Evolutionary conservation across 441 rosid species (phyloP), one percentile per base, ranked within the genome.

Genomic region (Erysimum cheiri): DNA sequence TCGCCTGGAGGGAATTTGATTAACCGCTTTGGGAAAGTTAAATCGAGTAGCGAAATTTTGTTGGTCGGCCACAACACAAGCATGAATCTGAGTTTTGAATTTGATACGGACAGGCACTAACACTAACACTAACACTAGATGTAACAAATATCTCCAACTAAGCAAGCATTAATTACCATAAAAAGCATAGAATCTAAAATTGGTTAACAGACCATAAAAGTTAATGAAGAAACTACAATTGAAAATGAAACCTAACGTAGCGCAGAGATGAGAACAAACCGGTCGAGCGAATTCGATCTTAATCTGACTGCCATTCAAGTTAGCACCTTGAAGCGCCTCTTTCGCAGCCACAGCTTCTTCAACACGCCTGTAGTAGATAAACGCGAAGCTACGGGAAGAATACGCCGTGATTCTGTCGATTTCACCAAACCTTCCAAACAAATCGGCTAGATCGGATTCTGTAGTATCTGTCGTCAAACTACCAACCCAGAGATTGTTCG

Each of bases 201-300:
- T 26, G 28, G 28, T 41, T 13, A 67, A 64, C 55, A 66, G n/a
- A 58, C 8, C 15, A 60, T 12, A 15, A 22, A 54, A 43, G 26
- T 17, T 11, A 31, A 47, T 31, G 32, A 33, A 35, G 29, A 59
- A 57, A 33, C 0, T 0, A 41, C 13, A 54, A 44, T 3, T 0
- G 28, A 66, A 54, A 44, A 2, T 0, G 28, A 62, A 46, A 37
- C 33, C 67, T 26, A 61, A 56, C 24, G 19, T 48, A 77, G 40
- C 72, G 55, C 36, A 77, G 82, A 69, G 82, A 77, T 61, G 64
- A 75, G 84, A 68, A 85, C 96, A 67, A 92, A 92, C 98, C 98
- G 96, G 97, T 79, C 97, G 80, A 13, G 96, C 96, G 81, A 80
- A 92, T 87, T 90, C 93, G 86, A 90, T 88, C 62, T 81, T 92